Evolutionary conservation across 768 basidiomycete species (phyloP), one percentile per base, ranked within the genome.

Genomic region (Agrocybe pediades): DNA sequence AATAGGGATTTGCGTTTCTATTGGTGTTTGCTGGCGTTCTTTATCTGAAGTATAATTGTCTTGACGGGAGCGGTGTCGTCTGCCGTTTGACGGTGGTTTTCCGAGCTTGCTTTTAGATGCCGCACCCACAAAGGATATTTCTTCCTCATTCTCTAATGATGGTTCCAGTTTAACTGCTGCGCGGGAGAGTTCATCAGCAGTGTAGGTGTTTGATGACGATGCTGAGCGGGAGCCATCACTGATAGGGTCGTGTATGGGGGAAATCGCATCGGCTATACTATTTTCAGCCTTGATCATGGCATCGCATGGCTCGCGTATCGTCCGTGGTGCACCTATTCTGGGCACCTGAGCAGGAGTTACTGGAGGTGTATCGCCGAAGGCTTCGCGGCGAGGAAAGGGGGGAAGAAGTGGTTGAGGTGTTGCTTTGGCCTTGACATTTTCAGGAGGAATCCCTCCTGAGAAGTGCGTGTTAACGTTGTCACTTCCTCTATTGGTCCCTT

Each of bases 121-220:
- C 33, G n/a, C 11, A n/a, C n/a, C 33, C 33, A 5, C 43, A 42
- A 24, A 40, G 17, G 41, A 27, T 29, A 25, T 11, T 19, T 15
- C 30, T 41, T 17, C 33, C 27, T n/a, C n/a, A n/a, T 45, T 23
- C n/a, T 33, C 39, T 30, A 21, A 45, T 39, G 48, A 20, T 17
- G 13, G 25, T 21, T n/a, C n/a, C n/a, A n/a, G n/a, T n/a, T 26
- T 24, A 33, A 25, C 29, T 51, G 40, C 48, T 51, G 53, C 48
- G 49, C 45, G 51, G n/a, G 42, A 39, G 13, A 54, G 48, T 43
- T 27, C 39, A 27, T 29, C 45, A 21, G 24, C 21, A 17, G 15
- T 36, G 26, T 17, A 48, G 46, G 47, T 36, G 42, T 41, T 29
- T 51, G 55, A 56, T 56, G 55, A 56, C 55, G 55, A 57, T 36